Evolutionary conservation across 495 filamentous ascomycete genomes (phyloP), one percentile per base, ranked within the genome.

Genomic region (Penicillium roqueforti): DNA sequence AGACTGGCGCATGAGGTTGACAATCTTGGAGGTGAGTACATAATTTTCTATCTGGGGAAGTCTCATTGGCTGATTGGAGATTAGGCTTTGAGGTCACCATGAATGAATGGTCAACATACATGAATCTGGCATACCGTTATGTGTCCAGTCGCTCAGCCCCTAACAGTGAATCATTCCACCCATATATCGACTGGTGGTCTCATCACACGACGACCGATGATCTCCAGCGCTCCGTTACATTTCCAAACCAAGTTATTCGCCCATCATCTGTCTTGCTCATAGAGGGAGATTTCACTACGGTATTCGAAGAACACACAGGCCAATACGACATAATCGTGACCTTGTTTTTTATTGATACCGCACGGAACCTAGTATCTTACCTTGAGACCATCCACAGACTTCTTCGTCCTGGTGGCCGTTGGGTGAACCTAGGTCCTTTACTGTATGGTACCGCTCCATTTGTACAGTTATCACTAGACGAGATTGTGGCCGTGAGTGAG

Each of bases 321-420:
- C 49, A 42, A 23, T 78, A 69, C 45, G 69, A 80, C 25, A 68
- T 70, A 4, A 58, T 77, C 4, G 70, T 76, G 0, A 76, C 76
- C 1, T 62, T 78, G 22, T 80, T 80, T 59, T 78, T 80, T 62
- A 74, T 80, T 51, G 76, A 80, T 58, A 80, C 76, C 6, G 76
- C 76, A 1, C 65, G 70, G 13, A 77, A 79, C 43, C 54, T 78
- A 5, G 58, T 74, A 31, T 55, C 59, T 9, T 80, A 78, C 50
- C 54, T 78, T 3, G 69, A 74, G 38, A 77, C 62, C 2, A 77
- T 78, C 25, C 60, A 66, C 26, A 62, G 62, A 4, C 23, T 73
- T 3, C 68, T 80, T 6, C 57, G 55, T 19, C 65, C 68, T 7
- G 70, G 68, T 1, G 76, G 76, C 2, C 36, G 59, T 18, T 78